Conservation (phyloP, 1,284 basidiomycete genomes). For the Puccinia triticina region DNA sequence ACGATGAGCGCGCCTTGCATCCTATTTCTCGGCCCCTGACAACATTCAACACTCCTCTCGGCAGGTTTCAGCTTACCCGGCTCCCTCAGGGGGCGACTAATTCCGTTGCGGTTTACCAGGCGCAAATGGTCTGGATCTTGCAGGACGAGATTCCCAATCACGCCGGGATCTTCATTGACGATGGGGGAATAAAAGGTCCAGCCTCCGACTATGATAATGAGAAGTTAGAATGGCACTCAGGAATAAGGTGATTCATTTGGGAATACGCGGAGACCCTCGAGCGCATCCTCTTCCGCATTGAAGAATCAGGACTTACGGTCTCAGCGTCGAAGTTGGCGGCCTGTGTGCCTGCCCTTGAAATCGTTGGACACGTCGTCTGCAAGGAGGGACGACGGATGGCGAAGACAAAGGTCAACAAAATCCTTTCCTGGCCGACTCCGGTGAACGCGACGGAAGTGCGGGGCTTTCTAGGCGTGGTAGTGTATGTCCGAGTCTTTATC, state of each 20-base stretch:
- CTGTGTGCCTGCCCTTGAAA: too few species aligned
- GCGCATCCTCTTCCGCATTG: too few species aligned
- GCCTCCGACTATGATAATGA: not conserved
- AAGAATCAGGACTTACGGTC: too few species aligned
- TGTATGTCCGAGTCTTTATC: too few species aligned
- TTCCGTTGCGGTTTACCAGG: not conserved
- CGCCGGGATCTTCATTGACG: not conserved
- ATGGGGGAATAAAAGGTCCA: not conserved
- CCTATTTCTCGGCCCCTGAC: not conserved
- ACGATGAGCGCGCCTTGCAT: not conserved
- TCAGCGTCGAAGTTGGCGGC: too few species aligned
- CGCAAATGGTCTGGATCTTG: not conserved
- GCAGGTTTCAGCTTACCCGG: not conserved
- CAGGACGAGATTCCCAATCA: not conserved
- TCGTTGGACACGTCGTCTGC: too few species aligned
- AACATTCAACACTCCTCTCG: not conserved
- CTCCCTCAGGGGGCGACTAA: too few species aligned
- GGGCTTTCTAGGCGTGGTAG: too few species aligned
- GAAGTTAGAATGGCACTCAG: not conserved
- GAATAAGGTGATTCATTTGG: slow-evolving; percentile 10
- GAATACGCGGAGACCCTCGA: slow-evolving; percentile 1
- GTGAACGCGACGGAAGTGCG: too few species aligned
- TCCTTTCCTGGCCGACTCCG: too few species aligned
- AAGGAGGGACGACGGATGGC: too few species aligned
- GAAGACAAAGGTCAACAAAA: too few species aligned